Percentiles rank a stretch among this genome's conserved stretches.
phyloP scores from a whole-genome alignment of 306 rosid species.

The Lathyrus aphaca region DNA sequence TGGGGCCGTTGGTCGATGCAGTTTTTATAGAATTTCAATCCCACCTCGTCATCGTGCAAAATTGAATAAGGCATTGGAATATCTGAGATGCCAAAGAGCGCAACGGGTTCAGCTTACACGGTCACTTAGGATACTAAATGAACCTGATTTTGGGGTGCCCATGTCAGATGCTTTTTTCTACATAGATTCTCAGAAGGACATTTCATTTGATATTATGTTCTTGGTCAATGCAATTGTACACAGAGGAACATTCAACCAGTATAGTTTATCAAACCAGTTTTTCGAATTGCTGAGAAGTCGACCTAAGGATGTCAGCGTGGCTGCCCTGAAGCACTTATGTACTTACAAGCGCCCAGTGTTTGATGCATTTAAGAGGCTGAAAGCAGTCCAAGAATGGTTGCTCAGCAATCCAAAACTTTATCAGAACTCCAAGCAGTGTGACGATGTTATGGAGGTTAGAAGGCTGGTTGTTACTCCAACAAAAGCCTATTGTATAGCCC shows the following conservation, averaged over 20 bases:
- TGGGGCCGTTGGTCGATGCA: conserved; percentile 86
- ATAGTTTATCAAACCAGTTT: conserved; percentile 58
- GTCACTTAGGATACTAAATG: conserved; percentile 53
- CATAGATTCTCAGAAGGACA: conserved; percentile 47
- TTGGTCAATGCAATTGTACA: conserved; percentile 71
- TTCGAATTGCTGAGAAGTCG: conserved; percentile 65
- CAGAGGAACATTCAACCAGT: conserved; percentile 69
- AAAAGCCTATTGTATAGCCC: conserved; percentile 77
- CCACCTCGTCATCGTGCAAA: conserved; percentile 76
- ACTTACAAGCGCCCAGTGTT: conserved; percentile 62
- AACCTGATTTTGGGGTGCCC: conserved; percentile 63
- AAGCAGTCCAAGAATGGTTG: conserved; percentile 73
- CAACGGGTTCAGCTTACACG: conserved; percentile 34
- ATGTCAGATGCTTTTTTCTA: conserved; percentile 64
- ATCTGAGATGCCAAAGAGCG: conserved; percentile 60
- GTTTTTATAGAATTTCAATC: conserved; percentile 63
- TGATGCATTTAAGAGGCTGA: conserved; percentile 63
- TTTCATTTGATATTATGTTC: conserved; percentile 70
- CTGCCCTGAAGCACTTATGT: conserved; percentile 76
- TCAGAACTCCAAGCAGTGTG: conserved; percentile 56
- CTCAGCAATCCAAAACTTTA: conserved; percentile 65
- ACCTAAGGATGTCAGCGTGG: conserved; percentile 64
- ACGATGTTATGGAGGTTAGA: conserved; percentile 72
- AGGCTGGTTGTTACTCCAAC: conserved; percentile 85
- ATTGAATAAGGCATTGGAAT: conserved; percentile 57